A percentile compares a stretch with the other conserved stretches of the same genome.
These are phyloP conservation scores for Mortierella sp. DNA, from an alignment of 371 early-diverging fungal species.

Conservation along the genomic window DNA sequence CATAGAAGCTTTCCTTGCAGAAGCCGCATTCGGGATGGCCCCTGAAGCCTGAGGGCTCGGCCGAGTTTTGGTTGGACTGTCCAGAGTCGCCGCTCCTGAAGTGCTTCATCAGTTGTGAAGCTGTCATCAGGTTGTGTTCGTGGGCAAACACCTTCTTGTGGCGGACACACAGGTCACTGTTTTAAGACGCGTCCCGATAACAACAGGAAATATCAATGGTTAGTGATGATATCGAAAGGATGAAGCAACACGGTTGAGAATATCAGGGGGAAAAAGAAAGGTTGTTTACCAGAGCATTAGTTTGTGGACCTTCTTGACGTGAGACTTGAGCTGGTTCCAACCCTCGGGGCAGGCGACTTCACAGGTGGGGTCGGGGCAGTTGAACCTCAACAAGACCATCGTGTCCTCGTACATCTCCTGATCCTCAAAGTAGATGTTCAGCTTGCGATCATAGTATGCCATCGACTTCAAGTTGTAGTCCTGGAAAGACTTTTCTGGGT, in stretches of 20 bases:
- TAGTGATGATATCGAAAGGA: not conserved
- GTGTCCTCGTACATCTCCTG: conserved; percentile 80
- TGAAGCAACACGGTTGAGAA: not conserved
- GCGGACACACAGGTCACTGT: conserved; percentile 86
- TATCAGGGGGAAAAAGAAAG: not conserved
- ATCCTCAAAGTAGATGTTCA: conserved; percentile 83
- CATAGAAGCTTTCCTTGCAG: conserved; percentile 87
- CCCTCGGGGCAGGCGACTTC: conserved; percentile 77
- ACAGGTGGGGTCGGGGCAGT: conserved; percentile 89
- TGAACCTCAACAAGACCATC: conserved; percentile 80
- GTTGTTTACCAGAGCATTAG: conserved; percentile 78
- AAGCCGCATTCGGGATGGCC: conserved; percentile 96
- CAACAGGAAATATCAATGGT: not conserved
- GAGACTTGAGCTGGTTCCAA: conserved; percentile 87
- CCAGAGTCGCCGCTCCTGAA: conserved; percentile 73
- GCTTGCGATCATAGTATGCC: conserved; percentile 72
- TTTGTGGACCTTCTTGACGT: conserved; percentile 83
- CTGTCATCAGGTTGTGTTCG: conserved; percentile 88
- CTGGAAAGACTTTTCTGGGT: conserved; percentile 70
- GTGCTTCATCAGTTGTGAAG: conserved; percentile 78
- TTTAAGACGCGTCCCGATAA: not conserved
- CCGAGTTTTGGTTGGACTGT: conserved; percentile 66
- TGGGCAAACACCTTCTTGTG: conserved; percentile 93
- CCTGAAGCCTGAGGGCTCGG: conserved; percentile 82
- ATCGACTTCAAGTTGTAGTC: conserved; percentile 62